phyloP scores from a whole-genome alignment of 768 basidiomycete genomes.

The Tricholoma sp. region DNA sequence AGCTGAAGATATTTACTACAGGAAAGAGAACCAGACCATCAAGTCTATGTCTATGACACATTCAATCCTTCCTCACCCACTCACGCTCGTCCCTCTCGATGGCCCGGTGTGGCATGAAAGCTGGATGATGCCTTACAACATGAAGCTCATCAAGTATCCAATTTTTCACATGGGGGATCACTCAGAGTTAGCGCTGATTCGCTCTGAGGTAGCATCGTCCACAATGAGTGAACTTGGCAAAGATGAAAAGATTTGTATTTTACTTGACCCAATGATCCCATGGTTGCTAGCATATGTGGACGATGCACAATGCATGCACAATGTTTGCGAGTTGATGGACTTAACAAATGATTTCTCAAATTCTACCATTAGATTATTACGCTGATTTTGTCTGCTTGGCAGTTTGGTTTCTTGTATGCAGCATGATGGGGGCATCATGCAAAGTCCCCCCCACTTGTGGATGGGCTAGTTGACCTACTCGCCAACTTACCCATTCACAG shows the following conservation, averaged over 20 bases:
- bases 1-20: constrained; percentile 7
- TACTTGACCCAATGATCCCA: too few relatives aligned
- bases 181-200: too few relatives aligned
- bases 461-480: neutral
- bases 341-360: too few relatives aligned
- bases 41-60: neutral
- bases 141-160: too few relatives aligned
- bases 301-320: too few relatives aligned
- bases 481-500: neutral
- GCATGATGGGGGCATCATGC: neutral
- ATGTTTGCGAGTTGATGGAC: too few relatives aligned
- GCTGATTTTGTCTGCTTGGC: neutral
- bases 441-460: neutral
- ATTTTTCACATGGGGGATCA: too few relatives aligned
- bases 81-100: neutral
- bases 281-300: too few relatives aligned
- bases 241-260: too few relatives aligned
- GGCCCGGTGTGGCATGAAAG: neutral
- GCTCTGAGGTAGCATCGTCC: too few relatives aligned
- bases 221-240: too few relatives aligned
- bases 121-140: neutral
- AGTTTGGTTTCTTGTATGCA: neutral
- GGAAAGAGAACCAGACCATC: constrained; percentile 12
- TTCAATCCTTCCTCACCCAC: neutral
- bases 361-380: neutral